Base-by-base conservation (phyloP, 2,329 filamentous ascomycete genomes). In the Claviceps citrina region DNA sequence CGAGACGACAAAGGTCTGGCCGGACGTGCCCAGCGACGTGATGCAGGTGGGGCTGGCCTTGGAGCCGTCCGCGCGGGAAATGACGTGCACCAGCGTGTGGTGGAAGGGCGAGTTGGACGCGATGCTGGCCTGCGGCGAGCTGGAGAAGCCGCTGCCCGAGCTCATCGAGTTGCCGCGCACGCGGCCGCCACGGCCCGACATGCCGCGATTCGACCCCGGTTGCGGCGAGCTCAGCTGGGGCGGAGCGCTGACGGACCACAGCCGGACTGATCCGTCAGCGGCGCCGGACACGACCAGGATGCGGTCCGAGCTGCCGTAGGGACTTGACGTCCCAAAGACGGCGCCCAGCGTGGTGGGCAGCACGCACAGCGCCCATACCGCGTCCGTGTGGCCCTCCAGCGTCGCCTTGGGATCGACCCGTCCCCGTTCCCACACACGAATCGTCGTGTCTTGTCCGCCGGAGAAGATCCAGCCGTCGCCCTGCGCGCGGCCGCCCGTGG, bases 391-490 rank as follows among this genome's bases (percentile, higher is more conserved):
- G 1, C 87, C 89, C 49, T 95, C 85, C 4, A 98, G 68, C 0
- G 86, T 94, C 2, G 86, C 86, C 60, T 96, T 96, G 7, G 91
- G 86, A 55, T 96, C 91, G 25, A 98, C 85, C 35, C 89, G 71
- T 22, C 89, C 89, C 38, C 87, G 76, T 60, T 98, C 89, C 91
- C 91, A 98, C 0, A 98, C 86, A 24, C 87, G 77, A 28, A 98
- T 78, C 6, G 85, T 93, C 15, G 84, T 78, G 59, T 98, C 91
- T 57, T 95, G 86, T 4, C 91, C 91, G 44, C 91, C 91, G 5
- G 89, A 96, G 60, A 98, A 98, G 48, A 98, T 87, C 91, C 91
- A 98, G 22, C 91, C 91, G 51, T 96, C 91, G 25, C 89, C 89
- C 51, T 82, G 77, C 7, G 84, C 84, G 46, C 87, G 77, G 6